A percentile compares a stretch with the other conserved stretches of the same genome.
These are phyloP conservation scores for Penicillium tannophilum DNA, from an alignment of 495 filamentous ascomycete species.

Conservation along the genomic window DNA sequence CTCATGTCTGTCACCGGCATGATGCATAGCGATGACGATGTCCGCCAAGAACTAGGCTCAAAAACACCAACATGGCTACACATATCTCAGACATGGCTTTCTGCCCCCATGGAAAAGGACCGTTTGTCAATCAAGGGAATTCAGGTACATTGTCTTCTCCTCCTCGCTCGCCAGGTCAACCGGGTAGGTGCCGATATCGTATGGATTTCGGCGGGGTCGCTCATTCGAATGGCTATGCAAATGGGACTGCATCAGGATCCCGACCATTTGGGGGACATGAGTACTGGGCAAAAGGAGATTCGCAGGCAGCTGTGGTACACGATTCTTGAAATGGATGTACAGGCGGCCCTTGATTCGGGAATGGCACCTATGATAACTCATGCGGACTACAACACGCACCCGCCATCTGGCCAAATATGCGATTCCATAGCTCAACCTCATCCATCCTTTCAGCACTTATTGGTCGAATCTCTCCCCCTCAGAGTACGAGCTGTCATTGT, in stretches of 20 bases:
- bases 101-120: constrained; percentile 51
- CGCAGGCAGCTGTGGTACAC: constrained; percentile 60
- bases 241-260: constrained; percentile 61
- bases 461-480: constrained; percentile 45
- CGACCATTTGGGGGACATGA: constrained; percentile 42
- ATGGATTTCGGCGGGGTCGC: constrained; percentile 54
- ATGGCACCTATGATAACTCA: constrained; percentile 52
- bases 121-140: constrained; percentile 43
- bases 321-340: constrained; percentile 56
- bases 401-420: not conserved
- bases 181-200: constrained; percentile 50
- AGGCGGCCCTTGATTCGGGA: constrained; percentile 54
- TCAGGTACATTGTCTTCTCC: constrained; percentile 52
- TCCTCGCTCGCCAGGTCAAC: constrained; percentile 52
- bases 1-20: constrained; percentile 45
- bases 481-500: constrained; percentile 41
- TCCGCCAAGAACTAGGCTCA: constrained; percentile 29
- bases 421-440: not conserved
- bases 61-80: constrained; percentile 47
- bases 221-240: constrained; percentile 55
- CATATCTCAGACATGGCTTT: constrained; percentile 53
- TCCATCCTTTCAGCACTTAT: constrained; percentile 43
- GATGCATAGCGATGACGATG: constrained; percentile 28
- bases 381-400: constrained; percentile 46
- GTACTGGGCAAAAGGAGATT: constrained; percentile 43